These are phyloP conservation scores for Boletus tylopilopsis DNA, from an alignment of 768 basidiomycete species.

Conservation along the genomic window DNA sequence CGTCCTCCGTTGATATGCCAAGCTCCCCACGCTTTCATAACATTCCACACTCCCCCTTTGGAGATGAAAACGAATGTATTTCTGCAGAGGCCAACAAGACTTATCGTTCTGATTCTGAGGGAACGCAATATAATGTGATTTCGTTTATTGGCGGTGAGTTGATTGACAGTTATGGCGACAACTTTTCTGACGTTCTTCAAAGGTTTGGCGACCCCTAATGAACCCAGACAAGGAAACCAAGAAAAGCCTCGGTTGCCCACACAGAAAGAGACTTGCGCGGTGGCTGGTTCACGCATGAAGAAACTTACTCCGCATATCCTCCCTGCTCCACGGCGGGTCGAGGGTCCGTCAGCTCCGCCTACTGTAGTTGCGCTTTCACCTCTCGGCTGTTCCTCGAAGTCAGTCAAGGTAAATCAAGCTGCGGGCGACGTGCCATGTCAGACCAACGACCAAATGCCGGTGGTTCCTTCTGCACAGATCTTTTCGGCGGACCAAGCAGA, in stretches of 20 bases:
- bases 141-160: conserved; percentile 60
- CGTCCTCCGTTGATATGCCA: conserved; percentile 20
- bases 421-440: neutral
- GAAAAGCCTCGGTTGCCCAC: conserved; percentile 4
- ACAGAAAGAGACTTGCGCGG: conserved; percentile 2
- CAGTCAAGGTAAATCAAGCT: neutral
- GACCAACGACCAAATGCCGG: conserved; percentile 1
- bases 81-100: conserved; percentile 12
- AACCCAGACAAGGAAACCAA: conserved; percentile 7
- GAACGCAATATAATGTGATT: conserved; percentile 66
- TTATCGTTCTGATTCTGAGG: conserved; percentile 38
- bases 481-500: conserved; percentile 13
- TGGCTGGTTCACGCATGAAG: neutral
- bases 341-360: neutral
- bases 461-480: conserved; percentile 20
- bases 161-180: neutral
- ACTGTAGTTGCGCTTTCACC: neutral
- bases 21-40: conserved; percentile 10
- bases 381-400: neutral
- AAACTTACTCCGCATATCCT: neutral
- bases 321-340: neutral
- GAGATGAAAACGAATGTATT: conserved; percentile 11
- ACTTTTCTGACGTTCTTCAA: conserved; percentile 2
- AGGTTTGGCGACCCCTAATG: conserved; percentile 35
- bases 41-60: conserved; percentile 17